Conservation (phyloP, 305 asterid species). For the Striga hermonthica region DNA sequence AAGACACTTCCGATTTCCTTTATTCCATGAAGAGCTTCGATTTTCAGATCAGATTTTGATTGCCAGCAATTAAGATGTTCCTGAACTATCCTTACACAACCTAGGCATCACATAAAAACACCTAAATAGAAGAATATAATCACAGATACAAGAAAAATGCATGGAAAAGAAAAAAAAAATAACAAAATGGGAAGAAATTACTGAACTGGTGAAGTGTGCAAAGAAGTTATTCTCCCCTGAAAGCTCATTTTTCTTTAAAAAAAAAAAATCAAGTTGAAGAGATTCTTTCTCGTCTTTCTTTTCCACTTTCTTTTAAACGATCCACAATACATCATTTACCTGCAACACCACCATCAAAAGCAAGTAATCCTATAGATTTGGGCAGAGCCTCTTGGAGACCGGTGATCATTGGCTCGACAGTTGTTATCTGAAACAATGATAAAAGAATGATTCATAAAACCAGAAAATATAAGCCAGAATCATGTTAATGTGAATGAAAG, state of each 20-base stretch:
- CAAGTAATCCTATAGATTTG: constrained; percentile 86
- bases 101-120: constrained; percentile 40
- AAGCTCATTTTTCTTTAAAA: not conserved
- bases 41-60: constrained; percentile 75
- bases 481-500: constrained; percentile 4
- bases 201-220: not conserved
- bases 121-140: constrained; percentile 2
- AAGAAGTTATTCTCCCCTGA: constrained; percentile 8
- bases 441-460: constrained; percentile 7
- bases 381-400: constrained; percentile 92
- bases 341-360: constrained; percentile 93
- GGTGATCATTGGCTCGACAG: constrained; percentile 79
- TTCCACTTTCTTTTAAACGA: constrained; percentile 5
- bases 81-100: constrained; percentile 73
- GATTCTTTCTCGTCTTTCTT: not conserved
- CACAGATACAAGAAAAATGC: not conserved
- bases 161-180: constrained; percentile 3
- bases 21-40: constrained; percentile 77
- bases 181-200: constrained; percentile 10
- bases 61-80: constrained; percentile 92
- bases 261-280: not conserved
- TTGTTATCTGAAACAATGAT: constrained; percentile 61
- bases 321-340: constrained; percentile 46
- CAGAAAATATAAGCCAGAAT: constrained; percentile 6
- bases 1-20: constrained; percentile 90